phyloP scores from a whole-genome alignment of 1,284 basidiomycete species.

The Exsudoporus floridanus region DNA sequence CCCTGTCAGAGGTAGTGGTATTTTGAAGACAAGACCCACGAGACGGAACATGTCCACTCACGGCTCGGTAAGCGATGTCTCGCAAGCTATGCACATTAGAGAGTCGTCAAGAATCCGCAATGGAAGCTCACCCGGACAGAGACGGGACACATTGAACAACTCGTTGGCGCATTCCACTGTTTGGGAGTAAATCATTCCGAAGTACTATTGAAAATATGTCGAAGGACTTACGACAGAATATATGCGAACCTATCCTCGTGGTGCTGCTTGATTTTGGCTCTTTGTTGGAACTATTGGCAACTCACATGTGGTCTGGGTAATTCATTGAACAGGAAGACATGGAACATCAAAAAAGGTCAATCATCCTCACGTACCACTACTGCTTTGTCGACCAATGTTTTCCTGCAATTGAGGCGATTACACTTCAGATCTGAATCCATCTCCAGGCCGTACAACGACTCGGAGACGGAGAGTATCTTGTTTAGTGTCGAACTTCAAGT shows the following conservation, averaged over 20 bases:
- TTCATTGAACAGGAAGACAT: conserved; percentile 1
- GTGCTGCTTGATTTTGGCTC: conserved; percentile 20
- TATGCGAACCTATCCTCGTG: conserved; percentile 60
- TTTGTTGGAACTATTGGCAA: not conserved
- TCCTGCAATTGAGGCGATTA: conserved; percentile 71
- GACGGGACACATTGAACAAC: conserved; percentile 68
- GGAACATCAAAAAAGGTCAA: conserved; percentile 32
- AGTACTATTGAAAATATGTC: not conserved
- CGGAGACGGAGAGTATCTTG: not conserved
- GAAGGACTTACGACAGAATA: conserved; percentile 66
- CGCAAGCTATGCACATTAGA: conserved; percentile 56
- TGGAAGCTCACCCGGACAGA: conserved; percentile 63
- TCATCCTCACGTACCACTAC: conserved; percentile 61
- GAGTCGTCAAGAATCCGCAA: not conserved
- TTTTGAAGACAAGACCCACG: conserved; percentile 4
- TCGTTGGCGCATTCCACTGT: conserved; percentile 82
- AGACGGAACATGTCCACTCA: conserved; percentile 35
- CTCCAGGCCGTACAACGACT: not conserved
- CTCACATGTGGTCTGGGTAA: conserved; percentile 49
- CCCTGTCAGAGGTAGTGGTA: conserved; percentile 43
- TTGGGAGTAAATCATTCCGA: conserved; percentile 5
- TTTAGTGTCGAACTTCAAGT: too few species aligned
- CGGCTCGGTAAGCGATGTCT: conserved; percentile 77
- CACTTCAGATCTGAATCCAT: conserved; percentile 63
- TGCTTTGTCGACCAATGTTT: conserved; percentile 66